Evolutionary conservation across 192 early-diverging fungal species (phyloP).

Genomic region (Linnemannia schmuckeri): DNA sequence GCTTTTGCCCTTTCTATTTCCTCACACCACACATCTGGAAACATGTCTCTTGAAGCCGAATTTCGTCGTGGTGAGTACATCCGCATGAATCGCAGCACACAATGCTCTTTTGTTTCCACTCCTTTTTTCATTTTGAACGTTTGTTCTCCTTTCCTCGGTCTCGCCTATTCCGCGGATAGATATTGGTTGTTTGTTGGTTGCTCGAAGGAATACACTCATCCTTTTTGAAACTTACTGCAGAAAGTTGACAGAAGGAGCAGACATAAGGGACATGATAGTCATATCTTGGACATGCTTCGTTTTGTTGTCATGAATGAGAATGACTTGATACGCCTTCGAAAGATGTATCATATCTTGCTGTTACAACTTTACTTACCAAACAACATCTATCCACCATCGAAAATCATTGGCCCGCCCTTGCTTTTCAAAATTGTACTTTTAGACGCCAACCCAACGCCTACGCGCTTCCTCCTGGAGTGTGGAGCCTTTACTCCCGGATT

Average conservation of each 20-base stretch:
- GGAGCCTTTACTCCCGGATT: conserved; percentile 52
- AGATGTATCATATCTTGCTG: background rate
- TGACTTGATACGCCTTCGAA: too few species aligned
- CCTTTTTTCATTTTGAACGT: background rate
- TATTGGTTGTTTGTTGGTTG: too few species aligned
- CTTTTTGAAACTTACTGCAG: too few species aligned
- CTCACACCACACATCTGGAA: background rate
- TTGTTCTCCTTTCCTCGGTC: background rate
- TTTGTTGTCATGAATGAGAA: too few species aligned
- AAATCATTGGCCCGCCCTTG: background rate
- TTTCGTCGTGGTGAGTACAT: conserved; percentile 39
- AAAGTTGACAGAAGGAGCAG: too few species aligned
- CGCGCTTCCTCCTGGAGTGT: conserved; percentile 52
- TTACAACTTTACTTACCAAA: conserved; percentile 2
- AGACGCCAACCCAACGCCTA: conserved; percentile 52
- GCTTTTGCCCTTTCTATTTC: background rate
- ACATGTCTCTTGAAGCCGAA: conserved; percentile 36
- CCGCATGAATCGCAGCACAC: too few species aligned
- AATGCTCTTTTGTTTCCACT: background rate
- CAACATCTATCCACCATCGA: background rate
- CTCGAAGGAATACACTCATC: too few species aligned
- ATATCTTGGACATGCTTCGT: too few species aligned
- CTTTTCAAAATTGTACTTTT: background rate
- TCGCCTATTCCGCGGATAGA: background rate
- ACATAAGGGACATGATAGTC: too few species aligned